Conservation (phyloP, 805 yeast species). For the Starmerella apicola region DNA sequence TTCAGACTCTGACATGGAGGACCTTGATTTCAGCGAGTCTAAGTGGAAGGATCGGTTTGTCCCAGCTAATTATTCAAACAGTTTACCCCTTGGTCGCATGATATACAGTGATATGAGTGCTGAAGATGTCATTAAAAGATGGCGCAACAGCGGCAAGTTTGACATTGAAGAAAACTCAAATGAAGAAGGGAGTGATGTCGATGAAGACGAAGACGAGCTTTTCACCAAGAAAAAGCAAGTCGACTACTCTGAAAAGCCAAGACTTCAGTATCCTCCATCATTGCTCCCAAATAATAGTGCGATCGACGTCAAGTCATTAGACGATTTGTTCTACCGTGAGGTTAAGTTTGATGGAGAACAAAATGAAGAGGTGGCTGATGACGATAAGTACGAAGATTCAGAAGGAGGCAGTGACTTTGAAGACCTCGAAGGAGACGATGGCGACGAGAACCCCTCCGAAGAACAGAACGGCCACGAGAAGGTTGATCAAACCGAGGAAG, state of each 20-base stretch:
- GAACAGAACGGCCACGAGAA: conserved; percentile 23
- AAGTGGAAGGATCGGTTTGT: conserved; percentile 29
- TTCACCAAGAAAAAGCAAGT: conserved; percentile 20
- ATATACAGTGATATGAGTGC: conserved; percentile 74
- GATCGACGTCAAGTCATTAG: conserved; percentile 20
- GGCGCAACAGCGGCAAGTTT: conserved; percentile 22
- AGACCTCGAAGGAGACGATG: conserved; percentile 23
- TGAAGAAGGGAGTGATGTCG: too few species aligned
- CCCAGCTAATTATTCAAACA: conserved; percentile 40
- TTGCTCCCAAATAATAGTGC: conserved; percentile 13
- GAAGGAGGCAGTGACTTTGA: conserved; percentile 27
- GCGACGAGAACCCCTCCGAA: conserved; percentile 15
- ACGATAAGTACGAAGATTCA: conserved; percentile 28
- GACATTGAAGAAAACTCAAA: conserved; percentile 20
- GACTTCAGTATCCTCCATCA: conserved; percentile 24
- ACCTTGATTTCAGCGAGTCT: conserved; percentile 22
- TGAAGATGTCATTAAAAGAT: conserved; percentile 25
- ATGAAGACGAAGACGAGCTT: conserved; percentile 29
- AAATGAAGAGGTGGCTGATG: conserved; percentile 5
- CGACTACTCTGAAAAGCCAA: conserved; percentile 11
- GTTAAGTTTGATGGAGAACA: conserved; percentile 20
- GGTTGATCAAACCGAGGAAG: conserved; percentile 24
- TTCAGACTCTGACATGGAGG: conserved; percentile 20
- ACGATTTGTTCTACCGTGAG: conserved; percentile 25
- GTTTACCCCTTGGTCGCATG: conserved; percentile 73